phyloP scores from a whole-genome alignment of 2,329 filamentous ascomycete genomes.

The Epichloe uncinata region DNA sequence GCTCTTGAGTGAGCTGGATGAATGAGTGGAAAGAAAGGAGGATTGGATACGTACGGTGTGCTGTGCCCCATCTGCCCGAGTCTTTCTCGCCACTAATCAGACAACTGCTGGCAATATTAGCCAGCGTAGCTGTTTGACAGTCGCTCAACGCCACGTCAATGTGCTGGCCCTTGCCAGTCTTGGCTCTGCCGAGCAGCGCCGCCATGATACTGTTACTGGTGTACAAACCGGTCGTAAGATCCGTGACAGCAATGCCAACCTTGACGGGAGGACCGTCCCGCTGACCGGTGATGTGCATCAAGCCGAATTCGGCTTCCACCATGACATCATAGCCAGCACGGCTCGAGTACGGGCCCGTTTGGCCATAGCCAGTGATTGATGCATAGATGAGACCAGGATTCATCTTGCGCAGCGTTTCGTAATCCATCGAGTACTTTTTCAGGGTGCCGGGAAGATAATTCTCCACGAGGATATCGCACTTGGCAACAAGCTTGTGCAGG shows the following conservation, averaged over 20 bases:
- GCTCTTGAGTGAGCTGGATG: not conserved
- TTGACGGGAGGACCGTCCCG: slow-evolving; percentile 87
- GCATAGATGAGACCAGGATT: slow-evolving; percentile 87
- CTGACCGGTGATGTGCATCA: slow-evolving; percentile 96
- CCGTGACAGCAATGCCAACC: slow-evolving; percentile 92
- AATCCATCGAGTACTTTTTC: slow-evolving; percentile 86
- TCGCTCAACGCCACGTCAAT: slow-evolving; percentile 87
- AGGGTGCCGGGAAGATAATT: slow-evolving; percentile 89
- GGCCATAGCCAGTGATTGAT: slow-evolving; percentile 93
- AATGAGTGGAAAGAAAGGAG: not conserved
- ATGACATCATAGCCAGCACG: slow-evolving; percentile 97
- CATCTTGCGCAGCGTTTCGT: slow-evolving; percentile 61
- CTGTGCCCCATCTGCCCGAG: slow-evolving; percentile 85
- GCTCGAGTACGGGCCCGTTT: slow-evolving; percentile 79
- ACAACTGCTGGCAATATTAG: slow-evolving; percentile 90
- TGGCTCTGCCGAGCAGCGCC: slow-evolving; percentile 62
- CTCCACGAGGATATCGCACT: slow-evolving; percentile 88
- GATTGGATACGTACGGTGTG: slow-evolving; percentile 55
- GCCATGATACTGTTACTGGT: slow-evolving; percentile 95
- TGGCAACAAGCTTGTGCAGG: slow-evolving; percentile 68
- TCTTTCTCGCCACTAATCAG: slow-evolving; percentile 81
- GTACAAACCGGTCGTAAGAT: slow-evolving; percentile 89
- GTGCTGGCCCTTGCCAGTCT: slow-evolving; percentile 73
- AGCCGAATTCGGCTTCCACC: slow-evolving; percentile 94
- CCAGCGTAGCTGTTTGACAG: slow-evolving; percentile 84